A percentile compares a stretch with the other conserved stretches of the same genome.
phyloP scores from a whole-genome alignment of 495 filamentous ascomycete species.

The Cercophora samala region DNA sequence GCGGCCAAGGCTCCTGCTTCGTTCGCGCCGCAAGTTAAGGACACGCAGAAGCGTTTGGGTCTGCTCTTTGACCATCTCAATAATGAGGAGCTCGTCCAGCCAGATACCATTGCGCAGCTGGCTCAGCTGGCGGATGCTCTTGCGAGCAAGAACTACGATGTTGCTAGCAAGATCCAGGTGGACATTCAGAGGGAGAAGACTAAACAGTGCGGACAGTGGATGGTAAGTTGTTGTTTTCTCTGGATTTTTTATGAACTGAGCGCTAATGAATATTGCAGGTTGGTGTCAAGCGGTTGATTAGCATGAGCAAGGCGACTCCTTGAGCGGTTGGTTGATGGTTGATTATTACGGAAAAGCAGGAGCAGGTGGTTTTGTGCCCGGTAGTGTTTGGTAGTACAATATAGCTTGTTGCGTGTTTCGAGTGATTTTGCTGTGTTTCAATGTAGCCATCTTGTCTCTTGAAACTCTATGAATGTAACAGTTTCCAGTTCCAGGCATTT shows the following conservation, averaged over 20 bases:
- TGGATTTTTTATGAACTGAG: background rate
- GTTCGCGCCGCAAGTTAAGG: constrained; percentile 81
- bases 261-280: constrained; percentile 51
- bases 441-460: no score
- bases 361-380: background rate
- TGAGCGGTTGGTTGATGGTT: constrained; percentile 16
- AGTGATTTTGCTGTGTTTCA: background rate
- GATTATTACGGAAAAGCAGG: constrained; percentile 11
- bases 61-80: constrained; percentile 95
- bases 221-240: constrained; percentile 64
- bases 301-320: constrained; percentile 80
- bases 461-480: background rate
- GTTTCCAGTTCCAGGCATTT: background rate
- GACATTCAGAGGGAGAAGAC: constrained; percentile 78
- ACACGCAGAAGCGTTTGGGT: constrained; percentile 86
- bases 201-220: constrained; percentile 89
- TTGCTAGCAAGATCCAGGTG: constrained; percentile 70
- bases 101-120: constrained; percentile 69
- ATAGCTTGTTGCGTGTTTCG: background rate
- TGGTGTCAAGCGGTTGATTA: constrained; percentile 86
- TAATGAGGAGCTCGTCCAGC: constrained; percentile 83
- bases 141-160: constrained; percentile 67
- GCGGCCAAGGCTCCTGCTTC: constrained; percentile 74
- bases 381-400: background rate
- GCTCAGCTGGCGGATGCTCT: constrained; percentile 63